A percentile compares a stretch with the other conserved stretches of the same genome.
These are phyloP conservation scores for Populus alba DNA, from an alignment of 345 rosid species.

Conservation along the genomic window DNA sequence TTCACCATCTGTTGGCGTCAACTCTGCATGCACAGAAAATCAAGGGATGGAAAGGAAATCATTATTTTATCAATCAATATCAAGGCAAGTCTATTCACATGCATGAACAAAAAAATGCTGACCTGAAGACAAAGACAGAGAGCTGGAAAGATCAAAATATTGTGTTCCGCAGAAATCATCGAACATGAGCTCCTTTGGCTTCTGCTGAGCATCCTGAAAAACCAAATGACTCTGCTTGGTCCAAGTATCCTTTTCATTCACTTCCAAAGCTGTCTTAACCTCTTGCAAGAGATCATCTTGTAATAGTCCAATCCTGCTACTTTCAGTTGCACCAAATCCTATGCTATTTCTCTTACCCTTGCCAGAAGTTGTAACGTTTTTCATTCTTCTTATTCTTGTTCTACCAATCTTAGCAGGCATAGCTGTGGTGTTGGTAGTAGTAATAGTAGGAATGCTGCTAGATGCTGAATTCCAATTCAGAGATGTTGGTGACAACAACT, in stretches of 20 bases:
- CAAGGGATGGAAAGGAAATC: background rate
- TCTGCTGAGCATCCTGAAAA: constrained; percentile 16
- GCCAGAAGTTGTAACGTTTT: background rate
- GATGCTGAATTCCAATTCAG: constrained; percentile 15
- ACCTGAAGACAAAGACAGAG: constrained; percentile 37
- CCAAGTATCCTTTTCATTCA: constrained; percentile 27
- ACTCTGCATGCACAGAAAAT: constrained; percentile 24
- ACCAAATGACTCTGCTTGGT: constrained; percentile 9
- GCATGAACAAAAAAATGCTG: background rate
- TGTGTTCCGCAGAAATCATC: constrained; percentile 13
- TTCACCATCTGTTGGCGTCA: constrained; percentile 36
- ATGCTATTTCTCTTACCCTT: background rate
- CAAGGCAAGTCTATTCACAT: background rate
- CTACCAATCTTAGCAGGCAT: background rate
- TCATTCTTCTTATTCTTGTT: constrained; percentile 13
- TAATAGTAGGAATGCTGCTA: background rate
- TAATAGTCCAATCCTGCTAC: constrained; percentile 14
- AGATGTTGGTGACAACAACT: constrained; percentile 19
- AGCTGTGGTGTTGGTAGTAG: background rate
- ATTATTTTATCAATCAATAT: background rate
- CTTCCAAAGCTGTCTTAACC: constrained; percentile 35
- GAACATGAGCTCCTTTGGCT: constrained; percentile 9
- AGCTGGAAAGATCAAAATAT: constrained; percentile 23
- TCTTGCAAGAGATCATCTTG: constrained; percentile 60
- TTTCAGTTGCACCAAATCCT: background rate